Evolutionary conservation across 2,329 filamentous ascomycete genomes (phyloP).

Genomic region (Pyrenophora seminiperda): DNA sequence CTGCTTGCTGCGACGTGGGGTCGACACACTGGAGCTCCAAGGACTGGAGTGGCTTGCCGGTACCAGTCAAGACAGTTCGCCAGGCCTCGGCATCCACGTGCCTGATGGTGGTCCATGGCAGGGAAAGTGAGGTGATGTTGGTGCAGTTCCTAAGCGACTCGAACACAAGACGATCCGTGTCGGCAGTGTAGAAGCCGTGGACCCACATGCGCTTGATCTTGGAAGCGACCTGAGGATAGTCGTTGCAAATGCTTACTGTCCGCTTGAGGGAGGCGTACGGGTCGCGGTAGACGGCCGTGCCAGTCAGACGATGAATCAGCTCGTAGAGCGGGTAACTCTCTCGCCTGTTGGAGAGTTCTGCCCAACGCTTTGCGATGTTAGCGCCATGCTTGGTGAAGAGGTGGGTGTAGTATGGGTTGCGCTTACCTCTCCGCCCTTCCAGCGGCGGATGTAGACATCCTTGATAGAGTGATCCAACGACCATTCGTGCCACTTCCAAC

Average conservation of each 20-base stretch:
- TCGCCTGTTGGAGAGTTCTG: conserved; percentile 53
- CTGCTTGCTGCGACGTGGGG: conserved; percentile 53
- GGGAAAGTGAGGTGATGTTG: conserved; percentile 54
- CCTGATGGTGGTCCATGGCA: conserved; percentile 60
- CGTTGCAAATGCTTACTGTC: conserved; percentile 54
- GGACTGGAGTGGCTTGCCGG: conserved; percentile 53
- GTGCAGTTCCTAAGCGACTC: conserved; percentile 54
- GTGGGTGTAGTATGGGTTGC: not conserved
- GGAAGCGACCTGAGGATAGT: conserved; percentile 53
- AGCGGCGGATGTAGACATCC: conserved; percentile 58
- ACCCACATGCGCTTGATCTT: conserved; percentile 61
- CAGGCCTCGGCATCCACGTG: conserved; percentile 56
- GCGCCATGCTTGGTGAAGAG: conserved; percentile 7
- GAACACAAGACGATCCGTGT: conserved; percentile 58
- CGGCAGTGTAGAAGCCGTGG: conserved; percentile 59
- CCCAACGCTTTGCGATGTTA: conserved; percentile 54
- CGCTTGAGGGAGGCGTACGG: conserved; percentile 57
- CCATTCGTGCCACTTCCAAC: conserved; percentile 60
- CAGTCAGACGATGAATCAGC: conserved; percentile 53
- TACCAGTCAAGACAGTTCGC: conserved; percentile 54
- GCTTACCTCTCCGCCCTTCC: conserved; percentile 55
- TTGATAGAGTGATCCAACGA: conserved; percentile 57
- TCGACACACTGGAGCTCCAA: conserved; percentile 59
- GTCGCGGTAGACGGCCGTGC: conserved; percentile 58
- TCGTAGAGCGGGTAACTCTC: conserved; percentile 56